phyloP scores from a whole-genome alignment of 1,284 basidiomycete genomes.

The Volvariella volvacea region DNA sequence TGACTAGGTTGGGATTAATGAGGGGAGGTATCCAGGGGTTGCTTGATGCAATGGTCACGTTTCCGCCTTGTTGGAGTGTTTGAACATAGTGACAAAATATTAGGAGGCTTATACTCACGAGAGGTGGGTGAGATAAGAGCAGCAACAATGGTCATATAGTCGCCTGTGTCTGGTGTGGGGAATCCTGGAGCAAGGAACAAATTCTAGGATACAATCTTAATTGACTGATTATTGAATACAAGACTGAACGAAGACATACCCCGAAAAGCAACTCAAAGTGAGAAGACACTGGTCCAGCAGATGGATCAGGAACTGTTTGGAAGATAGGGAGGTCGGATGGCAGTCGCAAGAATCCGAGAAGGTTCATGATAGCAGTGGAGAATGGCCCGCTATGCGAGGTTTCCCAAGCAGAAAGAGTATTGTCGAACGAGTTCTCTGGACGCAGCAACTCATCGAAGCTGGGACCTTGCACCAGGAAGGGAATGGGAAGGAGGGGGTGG shows the following conservation, averaged over 20 bases:
- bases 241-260: conserved; percentile 5
- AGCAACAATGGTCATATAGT: conserved; percentile 1
- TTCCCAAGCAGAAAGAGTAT: conserved; percentile 9
- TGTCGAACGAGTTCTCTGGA: conserved; percentile 7
- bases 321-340: conserved; percentile 3
- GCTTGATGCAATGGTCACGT: conserved; percentile 22
- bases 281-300: background rate
- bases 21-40: conserved; percentile 32
- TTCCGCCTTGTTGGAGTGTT: background rate
- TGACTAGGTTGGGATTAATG: conserved; percentile 29
- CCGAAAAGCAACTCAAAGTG: conserved; percentile 2
- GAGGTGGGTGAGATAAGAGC: conserved; percentile 7
- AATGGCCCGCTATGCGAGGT: conserved; percentile 10
- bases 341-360: conserved; percentile 10
- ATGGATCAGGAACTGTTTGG: background rate
- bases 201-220: too few relatives aligned
- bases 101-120: conserved; percentile 5
- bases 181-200: too few relatives aligned
- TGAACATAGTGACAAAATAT: background rate
- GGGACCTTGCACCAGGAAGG: too few relatives aligned
- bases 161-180: background rate
- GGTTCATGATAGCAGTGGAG: conserved; percentile 15
- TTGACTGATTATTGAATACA: too few relatives aligned
- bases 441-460: conserved; percentile 11
- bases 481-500: conserved; percentile 12